Conservation (phyloP, 2,329 filamentous ascomycete species). For the Fusarium miscanthi region DNA sequence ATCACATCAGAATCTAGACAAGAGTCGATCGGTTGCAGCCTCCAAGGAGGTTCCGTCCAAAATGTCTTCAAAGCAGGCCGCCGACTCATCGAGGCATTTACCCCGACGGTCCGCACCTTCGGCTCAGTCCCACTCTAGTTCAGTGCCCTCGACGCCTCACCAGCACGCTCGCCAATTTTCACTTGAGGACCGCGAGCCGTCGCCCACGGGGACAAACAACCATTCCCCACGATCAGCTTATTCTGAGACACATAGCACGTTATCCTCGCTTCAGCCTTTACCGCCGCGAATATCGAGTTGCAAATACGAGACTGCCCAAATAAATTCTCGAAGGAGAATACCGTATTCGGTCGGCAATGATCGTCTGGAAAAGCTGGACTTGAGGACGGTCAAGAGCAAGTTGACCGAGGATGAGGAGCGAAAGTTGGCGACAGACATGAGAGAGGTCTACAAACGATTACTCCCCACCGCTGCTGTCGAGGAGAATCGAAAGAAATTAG, state of each 20-base stretch:
- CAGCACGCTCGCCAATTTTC: slow-evolving; percentile 87
- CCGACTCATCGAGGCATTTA: slow-evolving; percentile 48
- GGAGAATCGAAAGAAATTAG: slow-evolving; percentile 76
- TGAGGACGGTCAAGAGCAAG: slow-evolving; percentile 77
- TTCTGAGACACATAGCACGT: slow-evolving; percentile 83
- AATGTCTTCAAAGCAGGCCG: slow-evolving; percentile 60
- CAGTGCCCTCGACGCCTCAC: slow-evolving; percentile 92
- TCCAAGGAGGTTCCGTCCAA: slow-evolving; percentile 64
- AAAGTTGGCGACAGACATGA: slow-evolving; percentile 84
- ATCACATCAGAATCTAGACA: slow-evolving; percentile 65
- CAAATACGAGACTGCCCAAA: slow-evolving; percentile 88
- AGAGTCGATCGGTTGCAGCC: slow-evolving; percentile 72
- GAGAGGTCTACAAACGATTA: slow-evolving; percentile 85
- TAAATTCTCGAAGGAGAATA: slow-evolving; percentile 85
- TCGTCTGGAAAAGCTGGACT: slow-evolving; percentile 76
- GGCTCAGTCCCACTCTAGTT: slow-evolving; percentile 74
- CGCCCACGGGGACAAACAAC: slow-evolving; percentile 78
- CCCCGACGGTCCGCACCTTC: slow-evolving; percentile 47
- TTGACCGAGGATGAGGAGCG: slow-evolving; percentile 78
- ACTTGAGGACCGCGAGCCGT: slow-evolving; percentile 81
- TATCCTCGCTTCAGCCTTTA: slow-evolving; percentile 75
- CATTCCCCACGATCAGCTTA: slow-evolving; percentile 92
- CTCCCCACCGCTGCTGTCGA: slow-evolving; percentile 85
- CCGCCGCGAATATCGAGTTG: slow-evolving; percentile 73
- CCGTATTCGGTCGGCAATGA: slow-evolving; percentile 91